Conservation (phyloP, 495 filamentous ascomycete species). For the Durotheca rogersii region DNA sequence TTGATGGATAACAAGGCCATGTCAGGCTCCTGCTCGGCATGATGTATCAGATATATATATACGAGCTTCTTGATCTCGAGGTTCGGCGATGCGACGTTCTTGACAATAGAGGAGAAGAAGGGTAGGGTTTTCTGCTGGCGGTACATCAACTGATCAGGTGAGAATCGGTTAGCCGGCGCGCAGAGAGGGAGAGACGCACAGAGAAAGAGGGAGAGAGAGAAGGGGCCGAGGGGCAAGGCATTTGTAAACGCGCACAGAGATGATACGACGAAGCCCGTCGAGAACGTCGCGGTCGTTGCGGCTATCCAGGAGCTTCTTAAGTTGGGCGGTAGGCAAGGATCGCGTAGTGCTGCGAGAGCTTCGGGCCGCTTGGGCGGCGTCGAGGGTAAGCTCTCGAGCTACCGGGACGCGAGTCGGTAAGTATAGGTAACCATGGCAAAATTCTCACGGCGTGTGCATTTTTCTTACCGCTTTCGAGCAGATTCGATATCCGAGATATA, state of each 20-base stretch:
- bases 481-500: slow-evolving; percentile 86
- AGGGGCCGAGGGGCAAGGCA: slow-evolving; percentile 1
- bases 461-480: slow-evolving; percentile 86
- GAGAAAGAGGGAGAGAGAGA: too few species aligned
- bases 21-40: slow-evolving; percentile 94
- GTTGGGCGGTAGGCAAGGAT: slow-evolving; percentile 60
- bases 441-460: not conserved
- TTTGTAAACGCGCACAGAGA: slow-evolving; percentile 63
- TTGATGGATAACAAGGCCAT: slow-evolving; percentile 95
- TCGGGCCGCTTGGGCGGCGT: slow-evolving; percentile 82
- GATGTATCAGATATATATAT: slow-evolving; percentile 93
- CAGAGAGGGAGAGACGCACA: too few species aligned
- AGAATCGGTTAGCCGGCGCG: slow-evolving; percentile 23
- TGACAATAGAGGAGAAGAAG: slow-evolving; percentile 93
- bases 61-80: slow-evolving; percentile 96
- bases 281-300: slow-evolving; percentile 90
- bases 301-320: slow-evolving; percentile 93
- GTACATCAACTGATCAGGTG: slow-evolving; percentile 78
- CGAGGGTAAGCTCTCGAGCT: slow-evolving; percentile 95
- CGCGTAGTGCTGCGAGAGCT: slow-evolving; percentile 51
- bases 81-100: slow-evolving; percentile 89
- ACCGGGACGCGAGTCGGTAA: slow-evolving; percentile 30
- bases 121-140: slow-evolving; percentile 75
- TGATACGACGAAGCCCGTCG: slow-evolving; percentile 87
- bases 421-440: slow-evolving; percentile 5